Base-by-base conservation (phyloP, 371 early-diverging fungal species). In the Circinella minor region DNA sequence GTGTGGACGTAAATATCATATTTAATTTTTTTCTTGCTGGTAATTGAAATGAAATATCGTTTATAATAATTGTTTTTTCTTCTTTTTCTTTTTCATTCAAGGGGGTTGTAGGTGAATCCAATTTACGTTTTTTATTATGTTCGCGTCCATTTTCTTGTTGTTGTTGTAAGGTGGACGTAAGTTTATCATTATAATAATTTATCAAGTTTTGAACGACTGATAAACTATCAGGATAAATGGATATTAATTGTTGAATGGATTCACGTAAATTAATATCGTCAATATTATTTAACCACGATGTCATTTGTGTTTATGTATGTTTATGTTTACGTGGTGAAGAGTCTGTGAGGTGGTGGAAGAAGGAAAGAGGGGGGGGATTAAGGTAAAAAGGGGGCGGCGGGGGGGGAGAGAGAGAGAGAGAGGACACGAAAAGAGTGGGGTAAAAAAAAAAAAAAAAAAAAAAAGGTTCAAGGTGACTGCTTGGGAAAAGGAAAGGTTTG, bases 1-100 rank as follows among this genome's bases (percentile, higher is more conserved):
- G 66, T 11, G 55, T 36, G 5, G 80, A 74, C 0, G 57, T 57
- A 11, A 83, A 43, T 4, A 75, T 46, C 7, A 80, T 63, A 51
- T 76, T 78, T 39, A 71, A 74, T 61, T 76, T 80, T 64, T 80
- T 82, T 38, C 86, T 74, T 20, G 76, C 75, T 20, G 84, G 81
- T 4, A 70, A 61, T 54, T 77, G 78, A 55, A 78, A 77, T 6
- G 78, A 81, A 20, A 82, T 27, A 20, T 81, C 83, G 11, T 43
- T 43, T 11, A 43, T 43, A 11, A 1, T 43, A 11, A 11, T 11
- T 1, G 43, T 43, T 3, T 43, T 43, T 43, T 43, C 2, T 43
- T 43, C 9, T 43, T 4, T 4, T 39, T 43, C 43, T 43, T 6
- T 43, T 17, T 57, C 49, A 10, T 76, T 67, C 49, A 72, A 66